These are phyloP conservation scores for Calycina herbarum DNA, from an alignment of 2,329 filamentous ascomycete species.

Conservation along the genomic window DNA sequence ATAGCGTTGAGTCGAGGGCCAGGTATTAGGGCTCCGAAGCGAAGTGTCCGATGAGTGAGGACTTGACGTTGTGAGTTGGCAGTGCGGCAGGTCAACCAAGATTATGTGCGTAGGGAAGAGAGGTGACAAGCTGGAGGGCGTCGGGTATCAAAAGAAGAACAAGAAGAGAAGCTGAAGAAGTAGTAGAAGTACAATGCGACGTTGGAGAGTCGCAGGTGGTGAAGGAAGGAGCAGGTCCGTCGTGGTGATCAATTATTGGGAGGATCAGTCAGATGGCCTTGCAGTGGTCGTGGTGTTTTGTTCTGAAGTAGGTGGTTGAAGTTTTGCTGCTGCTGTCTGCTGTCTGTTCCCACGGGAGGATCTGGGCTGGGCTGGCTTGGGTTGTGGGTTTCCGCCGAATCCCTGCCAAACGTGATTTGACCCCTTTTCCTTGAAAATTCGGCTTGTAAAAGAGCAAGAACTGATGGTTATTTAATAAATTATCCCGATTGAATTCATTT, in stretches of 20 bases:
- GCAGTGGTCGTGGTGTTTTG: neutral
- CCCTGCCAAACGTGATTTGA: neutral
- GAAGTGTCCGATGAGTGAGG: constrained; percentile 22
- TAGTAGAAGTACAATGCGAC: constrained; percentile 28
- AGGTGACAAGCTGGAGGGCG: constrained; percentile 19
- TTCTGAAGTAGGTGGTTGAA: neutral
- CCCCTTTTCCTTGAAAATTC: neutral
- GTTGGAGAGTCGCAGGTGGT: constrained; percentile 11
- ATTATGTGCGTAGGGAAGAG: constrained; percentile 13
- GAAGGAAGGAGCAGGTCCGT: constrained; percentile 3
- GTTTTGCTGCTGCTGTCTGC: neutral
- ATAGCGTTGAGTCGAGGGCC: neutral
- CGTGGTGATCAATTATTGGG: constrained; percentile 9
- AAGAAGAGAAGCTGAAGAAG: constrained; percentile 21
- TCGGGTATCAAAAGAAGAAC: constrained; percentile 37
- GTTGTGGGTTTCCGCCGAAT: neutral
- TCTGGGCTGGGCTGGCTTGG: neutral
- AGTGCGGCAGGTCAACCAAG: constrained; percentile 20
- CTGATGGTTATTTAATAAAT: too few relatives aligned
- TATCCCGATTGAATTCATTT: too few relatives aligned
- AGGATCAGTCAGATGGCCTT: neutral
- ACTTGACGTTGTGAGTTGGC: constrained; percentile 25
- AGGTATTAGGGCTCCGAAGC: constrained; percentile 13
- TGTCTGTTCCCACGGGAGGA: neutral
- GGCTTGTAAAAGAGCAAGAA: too few relatives aligned